Evolutionary conservation across 768 basidiomycete species (phyloP).

Genomic region (Termitomyces heimii): DNA sequence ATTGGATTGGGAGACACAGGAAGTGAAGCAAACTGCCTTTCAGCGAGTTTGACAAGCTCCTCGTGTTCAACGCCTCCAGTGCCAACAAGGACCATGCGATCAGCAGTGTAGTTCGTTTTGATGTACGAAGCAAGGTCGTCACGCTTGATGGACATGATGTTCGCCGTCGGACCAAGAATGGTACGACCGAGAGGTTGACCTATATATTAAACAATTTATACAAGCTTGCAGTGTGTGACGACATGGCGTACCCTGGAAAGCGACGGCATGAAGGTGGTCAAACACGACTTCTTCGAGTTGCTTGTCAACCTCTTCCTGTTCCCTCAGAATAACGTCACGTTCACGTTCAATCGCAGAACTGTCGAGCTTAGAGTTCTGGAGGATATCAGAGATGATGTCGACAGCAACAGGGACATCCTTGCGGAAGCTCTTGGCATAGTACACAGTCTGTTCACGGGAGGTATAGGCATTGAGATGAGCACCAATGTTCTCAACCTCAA

Average conservation of each 20-base stretch:
- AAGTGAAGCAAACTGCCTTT: slow-evolving; percentile 87
- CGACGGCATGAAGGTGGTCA: slow-evolving; percentile 94
- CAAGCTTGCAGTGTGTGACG: not conserved
- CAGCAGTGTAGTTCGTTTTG: slow-evolving; percentile 96
- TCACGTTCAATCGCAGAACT: slow-evolving; percentile 84
- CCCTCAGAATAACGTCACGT: slow-evolving; percentile 92
- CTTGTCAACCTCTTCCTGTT: slow-evolving; percentile 99
- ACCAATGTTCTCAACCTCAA: slow-evolving; percentile 97
- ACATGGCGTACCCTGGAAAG: slow-evolving; percentile 76
- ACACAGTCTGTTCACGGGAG: slow-evolving; percentile 97
- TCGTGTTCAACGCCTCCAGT: slow-evolving; percentile 92
- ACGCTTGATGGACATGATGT: slow-evolving; percentile 92
- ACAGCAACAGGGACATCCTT: slow-evolving; percentile 89
- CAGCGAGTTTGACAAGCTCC: slow-evolving; percentile 90
- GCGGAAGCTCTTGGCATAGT: slow-evolving; percentile 98
- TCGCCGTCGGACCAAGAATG: slow-evolving; percentile 93
- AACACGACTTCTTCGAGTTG: slow-evolving; percentile 98
- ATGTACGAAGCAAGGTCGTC: slow-evolving; percentile 89
- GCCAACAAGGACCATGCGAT: slow-evolving; percentile 98
- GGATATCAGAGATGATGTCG: slow-evolving; percentile 97
- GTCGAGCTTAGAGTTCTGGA: slow-evolving; percentile 96
- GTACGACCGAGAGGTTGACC: slow-evolving; percentile 95
- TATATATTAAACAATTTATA: slow-evolving; percentile 32
- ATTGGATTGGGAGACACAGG: slow-evolving; percentile 86
- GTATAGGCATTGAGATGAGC: slow-evolving; percentile 98